Percentiles rank a stretch among this genome's conserved stretches.
phyloP scores from a whole-genome alignment of 768 basidiomycete genomes.

The Mycena vulgaris region DNA sequence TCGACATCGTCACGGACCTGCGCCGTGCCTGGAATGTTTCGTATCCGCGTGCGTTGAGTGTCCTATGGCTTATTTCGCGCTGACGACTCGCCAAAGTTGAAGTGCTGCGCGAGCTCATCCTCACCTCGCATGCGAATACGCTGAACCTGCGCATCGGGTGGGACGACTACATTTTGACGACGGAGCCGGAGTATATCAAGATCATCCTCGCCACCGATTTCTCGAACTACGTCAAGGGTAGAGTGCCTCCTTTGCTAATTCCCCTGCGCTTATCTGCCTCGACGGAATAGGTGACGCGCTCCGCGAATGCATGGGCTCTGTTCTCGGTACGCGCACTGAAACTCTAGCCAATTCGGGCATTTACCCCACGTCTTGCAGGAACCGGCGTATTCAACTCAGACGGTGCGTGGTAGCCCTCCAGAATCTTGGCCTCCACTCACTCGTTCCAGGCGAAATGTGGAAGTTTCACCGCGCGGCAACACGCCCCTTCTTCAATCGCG shows the following conservation, averaged over 20 bases:
- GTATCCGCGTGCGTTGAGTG: constrained; percentile 6
- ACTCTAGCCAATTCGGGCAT: neutral
- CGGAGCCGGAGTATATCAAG: constrained; percentile 66
- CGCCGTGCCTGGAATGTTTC: constrained; percentile 13
- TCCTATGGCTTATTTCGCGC: neutral
- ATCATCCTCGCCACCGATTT: constrained; percentile 64
- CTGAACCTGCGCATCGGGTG: constrained; percentile 26
- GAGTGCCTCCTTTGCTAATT: neutral
- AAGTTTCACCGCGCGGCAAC: constrained; percentile 79
- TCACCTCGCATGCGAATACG: neutral
- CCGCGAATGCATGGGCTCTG: constrained; percentile 17
- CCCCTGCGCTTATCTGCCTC: neutral
- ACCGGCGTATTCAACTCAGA: constrained; percentile 75
- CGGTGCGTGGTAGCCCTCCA: constrained; percentile 49
- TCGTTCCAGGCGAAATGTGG: constrained; percentile 66
- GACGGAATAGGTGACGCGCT: constrained; percentile 7
- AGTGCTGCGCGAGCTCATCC: neutral
- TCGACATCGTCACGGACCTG: constrained; percentile 13
- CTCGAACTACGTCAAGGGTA: constrained; percentile 61
- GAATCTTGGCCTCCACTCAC: neutral
- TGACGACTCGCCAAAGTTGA: neutral
- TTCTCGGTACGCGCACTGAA: constrained; percentile 18
- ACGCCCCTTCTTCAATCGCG: constrained; percentile 78
- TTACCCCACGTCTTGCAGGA: constrained; percentile 56
- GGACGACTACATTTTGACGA: constrained; percentile 53